Evolutionary conservation across 345 rosid species (phyloP).

Genomic region (Acer saccharum): DNA sequence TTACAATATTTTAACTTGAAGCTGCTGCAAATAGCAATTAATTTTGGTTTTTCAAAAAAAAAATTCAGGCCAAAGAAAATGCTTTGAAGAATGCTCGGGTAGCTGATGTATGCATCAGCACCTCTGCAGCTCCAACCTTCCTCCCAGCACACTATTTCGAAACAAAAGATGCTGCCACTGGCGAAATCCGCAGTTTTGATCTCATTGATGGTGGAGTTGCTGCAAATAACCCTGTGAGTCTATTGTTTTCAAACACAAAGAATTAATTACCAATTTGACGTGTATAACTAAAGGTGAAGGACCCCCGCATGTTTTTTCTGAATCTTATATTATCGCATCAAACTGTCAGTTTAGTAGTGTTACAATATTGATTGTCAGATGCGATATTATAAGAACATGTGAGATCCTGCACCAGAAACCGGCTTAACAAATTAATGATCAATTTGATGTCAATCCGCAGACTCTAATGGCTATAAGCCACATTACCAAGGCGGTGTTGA

Average conservation of each 20-base stretch:
- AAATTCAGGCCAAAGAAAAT: constrained; percentile 22
- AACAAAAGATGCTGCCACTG: constrained; percentile 10
- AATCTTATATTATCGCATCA: too few relatives aligned
- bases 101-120: constrained; percentile 30
- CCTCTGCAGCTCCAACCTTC: constrained; percentile 37
- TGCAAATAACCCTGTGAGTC: constrained; percentile 28
- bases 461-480: constrained; percentile 16
- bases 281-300: not conserved
- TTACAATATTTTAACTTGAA: not conserved
- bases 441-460: not conserved
- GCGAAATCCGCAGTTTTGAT: constrained; percentile 8
- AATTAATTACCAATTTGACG: not conserved
- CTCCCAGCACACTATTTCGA: constrained; percentile 28
- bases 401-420: too few relatives aligned
- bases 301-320: too few relatives aligned
- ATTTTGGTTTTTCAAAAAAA: not conserved
- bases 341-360: too few relatives aligned
- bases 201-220: constrained; percentile 38
- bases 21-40: too few relatives aligned
- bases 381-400: too few relatives aligned
- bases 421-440: too few relatives aligned
- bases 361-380: too few relatives aligned
- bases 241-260: too few relatives aligned
- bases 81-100: constrained; percentile 31
- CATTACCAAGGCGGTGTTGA: constrained; percentile 16